A percentile compares a stretch with the other conserved stretches of the same genome.
These are phyloP conservation scores for Phytophthora pistaciae DNA, from an alignment of 352 stramenopile species.

Conservation along the genomic window DNA sequence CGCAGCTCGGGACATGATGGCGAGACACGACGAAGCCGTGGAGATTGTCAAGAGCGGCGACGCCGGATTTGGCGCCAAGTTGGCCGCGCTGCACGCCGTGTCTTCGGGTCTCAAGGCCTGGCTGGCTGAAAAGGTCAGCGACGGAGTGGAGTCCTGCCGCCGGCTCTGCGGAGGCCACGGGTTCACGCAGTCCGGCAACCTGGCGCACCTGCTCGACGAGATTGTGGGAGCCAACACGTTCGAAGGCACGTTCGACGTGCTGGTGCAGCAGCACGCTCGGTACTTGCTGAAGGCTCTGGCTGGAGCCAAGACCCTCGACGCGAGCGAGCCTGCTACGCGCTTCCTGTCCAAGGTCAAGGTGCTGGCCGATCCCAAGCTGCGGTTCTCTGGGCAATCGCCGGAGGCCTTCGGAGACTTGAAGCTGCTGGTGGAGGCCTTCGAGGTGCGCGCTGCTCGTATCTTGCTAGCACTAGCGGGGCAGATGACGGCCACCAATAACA, in stretches of 20 bases:
- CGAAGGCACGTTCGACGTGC: conserved; percentile 79
- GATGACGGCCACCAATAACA: conserved; percentile 55
- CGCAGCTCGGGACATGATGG: conserved; percentile 36
- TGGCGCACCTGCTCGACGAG: conserved; percentile 45
- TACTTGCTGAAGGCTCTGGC: conserved; percentile 61
- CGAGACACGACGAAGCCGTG: conserved; percentile 45
- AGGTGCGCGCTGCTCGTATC: conserved; percentile 41
- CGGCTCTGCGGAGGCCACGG: conserved; percentile 57
- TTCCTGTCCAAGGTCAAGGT: conserved; percentile 51
- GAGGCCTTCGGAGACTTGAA: conserved; percentile 48
- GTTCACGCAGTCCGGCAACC: conserved; percentile 46
- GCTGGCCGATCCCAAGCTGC: conserved; percentile 37
- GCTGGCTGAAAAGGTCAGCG: conserved; percentile 46
- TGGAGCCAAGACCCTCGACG: not conserved
- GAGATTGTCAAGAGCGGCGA: conserved; percentile 45
- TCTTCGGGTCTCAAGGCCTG: conserved; percentile 67
- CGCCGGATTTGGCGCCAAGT: conserved; percentile 43
- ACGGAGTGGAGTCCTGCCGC: conserved; percentile 58
- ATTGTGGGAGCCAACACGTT: conserved; percentile 60
- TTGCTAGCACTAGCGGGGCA: conserved; percentile 39
- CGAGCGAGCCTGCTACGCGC: conserved; percentile 25
- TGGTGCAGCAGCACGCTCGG: conserved; percentile 70
- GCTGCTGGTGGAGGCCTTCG: conserved; percentile 52
- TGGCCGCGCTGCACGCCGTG: conserved; percentile 64
- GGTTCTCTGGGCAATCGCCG: conserved; percentile 39